Conservation (phyloP, 2,329 filamentous ascomycete species). For the Colletotrichum agaves region DNA sequence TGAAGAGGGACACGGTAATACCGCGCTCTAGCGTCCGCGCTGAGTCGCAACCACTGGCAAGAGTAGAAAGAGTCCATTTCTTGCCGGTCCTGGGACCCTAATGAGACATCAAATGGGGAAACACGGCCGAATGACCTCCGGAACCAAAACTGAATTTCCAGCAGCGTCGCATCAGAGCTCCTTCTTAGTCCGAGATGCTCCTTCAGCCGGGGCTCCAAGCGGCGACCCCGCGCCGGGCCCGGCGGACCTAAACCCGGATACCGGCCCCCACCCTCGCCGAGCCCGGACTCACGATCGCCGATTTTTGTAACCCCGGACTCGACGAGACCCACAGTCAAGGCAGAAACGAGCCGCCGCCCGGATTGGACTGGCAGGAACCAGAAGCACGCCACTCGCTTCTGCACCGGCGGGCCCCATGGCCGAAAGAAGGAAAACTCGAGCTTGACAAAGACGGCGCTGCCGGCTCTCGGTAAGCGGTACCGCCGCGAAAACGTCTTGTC, state of each 20-base stretch:
- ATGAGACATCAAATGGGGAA: too few species aligned
- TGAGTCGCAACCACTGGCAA: too few species aligned
- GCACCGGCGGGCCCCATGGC: neutral
- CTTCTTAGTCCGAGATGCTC: neutral
- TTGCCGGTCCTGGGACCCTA: too few species aligned
- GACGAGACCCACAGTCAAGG: neutral
- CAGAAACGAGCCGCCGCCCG: neutral
- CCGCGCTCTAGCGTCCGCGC: too few species aligned
- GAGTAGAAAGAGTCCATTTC: too few species aligned
- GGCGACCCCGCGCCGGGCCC: neutral
- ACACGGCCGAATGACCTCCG: too few species aligned
- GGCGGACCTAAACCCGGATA: neutral
- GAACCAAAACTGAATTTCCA: too few species aligned
- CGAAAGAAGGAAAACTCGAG: neutral
- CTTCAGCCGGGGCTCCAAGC: neutral
- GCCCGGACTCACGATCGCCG: slow-evolving; percentile 2
- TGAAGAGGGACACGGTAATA: too few species aligned
- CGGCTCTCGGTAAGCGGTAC: neutral
- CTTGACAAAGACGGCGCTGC: neutral
- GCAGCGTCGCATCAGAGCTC: neutral
- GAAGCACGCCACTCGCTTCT: neutral
- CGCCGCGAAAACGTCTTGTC: neutral
- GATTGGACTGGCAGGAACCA: neutral
- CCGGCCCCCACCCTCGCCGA: slow-evolving; percentile 14
- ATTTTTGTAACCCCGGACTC: neutral